Conservation (phyloP, 768 basidiomycete species). For the Favolaschia claudopus region DNA sequence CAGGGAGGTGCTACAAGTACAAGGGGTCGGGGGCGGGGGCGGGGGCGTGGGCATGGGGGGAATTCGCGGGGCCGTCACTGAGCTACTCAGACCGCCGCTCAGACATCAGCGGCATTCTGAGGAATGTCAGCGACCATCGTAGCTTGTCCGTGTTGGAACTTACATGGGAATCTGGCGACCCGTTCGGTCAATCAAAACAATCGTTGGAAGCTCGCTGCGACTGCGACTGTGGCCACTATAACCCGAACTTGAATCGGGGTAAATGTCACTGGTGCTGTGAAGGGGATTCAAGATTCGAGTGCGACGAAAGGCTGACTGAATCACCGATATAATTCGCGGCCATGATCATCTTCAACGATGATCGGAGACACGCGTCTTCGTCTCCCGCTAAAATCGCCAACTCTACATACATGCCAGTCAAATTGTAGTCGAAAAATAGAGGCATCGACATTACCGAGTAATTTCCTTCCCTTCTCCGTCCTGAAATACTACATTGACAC, state of each 20-base stretch:
- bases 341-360: conserved; percentile 66
- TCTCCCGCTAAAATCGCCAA: conserved; percentile 56
- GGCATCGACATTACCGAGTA: conserved; percentile 52
- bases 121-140: neutral
- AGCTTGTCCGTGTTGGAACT: neutral
- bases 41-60: conserved; percentile 32
- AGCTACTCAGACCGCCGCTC: neutral
- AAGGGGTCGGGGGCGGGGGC: conserved; percentile 31
- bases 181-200: conserved; percentile 26
- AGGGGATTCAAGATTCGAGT: neutral
- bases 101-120: conserved; percentile 6
- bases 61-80: conserved; percentile 22
- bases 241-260: neutral
- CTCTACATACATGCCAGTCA: conserved; percentile 40
- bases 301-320: neutral
- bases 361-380: conserved; percentile 48
- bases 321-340: conserved; percentile 66
- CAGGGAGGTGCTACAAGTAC: conserved; percentile 35
- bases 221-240: neutral
- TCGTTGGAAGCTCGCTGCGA: conserved; percentile 18
- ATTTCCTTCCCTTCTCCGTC: conserved; percentile 72
- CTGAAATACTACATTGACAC: conserved; percentile 71
- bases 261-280: conserved; percentile 1
- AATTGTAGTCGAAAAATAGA: neutral
- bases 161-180: conserved; percentile 30